phyloP scores from a whole-genome alignment of 176 grass and related monocot genomes.

The Musa acuminata region DNA sequence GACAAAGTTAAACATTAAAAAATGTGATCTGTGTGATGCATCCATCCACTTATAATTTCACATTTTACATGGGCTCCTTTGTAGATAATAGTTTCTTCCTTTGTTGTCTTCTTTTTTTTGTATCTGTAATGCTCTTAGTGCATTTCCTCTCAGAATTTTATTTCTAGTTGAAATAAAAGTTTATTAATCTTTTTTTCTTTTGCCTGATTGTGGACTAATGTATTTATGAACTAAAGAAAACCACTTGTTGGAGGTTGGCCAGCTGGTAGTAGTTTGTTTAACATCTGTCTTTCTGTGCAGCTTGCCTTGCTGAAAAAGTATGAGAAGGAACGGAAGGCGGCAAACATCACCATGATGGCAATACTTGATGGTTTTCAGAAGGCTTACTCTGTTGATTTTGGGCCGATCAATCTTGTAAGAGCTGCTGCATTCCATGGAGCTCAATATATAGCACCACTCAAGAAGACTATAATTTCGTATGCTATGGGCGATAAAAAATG shows the following conservation, averaged over 20 bases:
- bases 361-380: conserved; percentile 89
- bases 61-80: too few relatives aligned
- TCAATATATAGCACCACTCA: conserved; percentile 64
- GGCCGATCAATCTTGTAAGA: conserved; percentile 70
- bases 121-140: too few relatives aligned
- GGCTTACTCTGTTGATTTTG: conserved; percentile 72
- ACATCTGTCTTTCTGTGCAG: conserved; percentile 19
- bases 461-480: conserved; percentile 74
- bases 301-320: conserved; percentile 55
- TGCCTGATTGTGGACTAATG: too few relatives aligned
- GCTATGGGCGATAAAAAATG: conserved; percentile 70
- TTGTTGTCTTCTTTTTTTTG: too few relatives aligned
- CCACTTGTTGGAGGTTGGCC: not conserved
- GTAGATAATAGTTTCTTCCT: too few relatives aligned
- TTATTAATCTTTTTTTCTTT: too few relatives aligned
- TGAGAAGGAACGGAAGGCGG: conserved; percentile 57
- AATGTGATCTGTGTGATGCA: too few relatives aligned
- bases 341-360: conserved; percentile 66
- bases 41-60: too few relatives aligned
- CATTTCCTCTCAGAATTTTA: too few relatives aligned
- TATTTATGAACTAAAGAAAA: too few relatives aligned
- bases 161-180: too few relatives aligned
- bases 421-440: conserved; percentile 76
- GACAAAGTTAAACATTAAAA: too few relatives aligned
- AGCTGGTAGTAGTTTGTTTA: not conserved